Base-by-base conservation (phyloP, 176 grass and related monocot genomes). In the Aegilops speltoides region DNA sequence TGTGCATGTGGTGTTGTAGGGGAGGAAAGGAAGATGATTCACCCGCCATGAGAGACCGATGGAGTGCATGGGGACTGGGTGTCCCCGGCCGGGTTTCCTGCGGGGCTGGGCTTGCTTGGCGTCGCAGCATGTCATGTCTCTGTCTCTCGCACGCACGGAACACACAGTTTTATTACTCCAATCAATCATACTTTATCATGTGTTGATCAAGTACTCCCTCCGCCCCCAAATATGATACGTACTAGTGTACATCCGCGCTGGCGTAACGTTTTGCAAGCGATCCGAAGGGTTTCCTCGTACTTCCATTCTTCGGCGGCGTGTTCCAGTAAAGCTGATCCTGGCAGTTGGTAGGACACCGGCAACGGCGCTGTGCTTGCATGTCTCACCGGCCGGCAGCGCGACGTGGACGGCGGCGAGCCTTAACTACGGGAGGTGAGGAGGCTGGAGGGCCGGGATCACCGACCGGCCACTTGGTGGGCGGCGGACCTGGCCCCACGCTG, bases 1-100 rank as follows among this genome's bases (percentile, higher is more conserved):
- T 40, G 38, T 40, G 45, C 76, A 77, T 82, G 76, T 81, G 33
- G 68, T 45, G 19, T 67, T 19, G 82, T 85, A 40, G 59, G 80
- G 56, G 43, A 29, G 56, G 69, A 71, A 60, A 16, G 80, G 1
- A 26, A 17, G 23, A 48, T 1, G 1, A 52, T 52, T 84, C 24
- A 76, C 45, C 23, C 7, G n/a, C 10, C 68, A 23, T 71, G 10
- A 54, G 50, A 54, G 34, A 78, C 2, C 43, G 9, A 17, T 20
- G 77, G 32, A 60, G 81, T 68, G 80, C 79, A 56, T 82, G 64
- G 64, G 79, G 64, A 68, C 2, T 48, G 8, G 40, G 79, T 64
- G 63, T 68, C 41, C 79, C 64, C 79, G 1, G 29, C 77, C 46
- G 76, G 78, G 59, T 43, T 83, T 72, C 67, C 20, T 4, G 50